phyloP scores from a whole-genome alignment of 495 filamentous ascomycete genomes.

The Xylaria grammica region DNA sequence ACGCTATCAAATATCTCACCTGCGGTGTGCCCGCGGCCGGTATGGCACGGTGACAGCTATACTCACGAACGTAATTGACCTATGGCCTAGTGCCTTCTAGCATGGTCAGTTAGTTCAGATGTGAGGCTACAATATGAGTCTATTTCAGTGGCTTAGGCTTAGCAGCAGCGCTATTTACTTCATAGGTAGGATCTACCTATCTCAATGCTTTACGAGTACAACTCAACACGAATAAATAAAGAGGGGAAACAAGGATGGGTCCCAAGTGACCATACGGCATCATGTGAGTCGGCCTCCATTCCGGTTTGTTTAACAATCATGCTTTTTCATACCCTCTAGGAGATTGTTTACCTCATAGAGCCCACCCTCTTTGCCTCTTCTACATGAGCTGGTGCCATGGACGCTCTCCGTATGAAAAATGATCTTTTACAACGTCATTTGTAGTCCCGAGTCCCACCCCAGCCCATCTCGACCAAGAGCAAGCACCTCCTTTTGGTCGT shows the following conservation, averaged over 20 bases:
- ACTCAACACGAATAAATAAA: constrained; percentile 19
- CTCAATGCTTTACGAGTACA: constrained; percentile 16
- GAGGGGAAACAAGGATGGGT: constrained; percentile 5
- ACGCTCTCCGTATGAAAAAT: constrained; percentile 7
- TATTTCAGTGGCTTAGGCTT: not conserved
- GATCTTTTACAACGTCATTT: constrained; percentile 28
- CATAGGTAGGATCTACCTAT: constrained; percentile 14
- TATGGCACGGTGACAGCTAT: no score
- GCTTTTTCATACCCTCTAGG: constrained; percentile 15
- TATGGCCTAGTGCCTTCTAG: no score
- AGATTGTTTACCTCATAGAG: constrained; percentile 15
- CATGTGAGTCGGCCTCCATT: constrained; percentile 1
- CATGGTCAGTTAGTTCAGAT: no score
- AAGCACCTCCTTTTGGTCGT: constrained; percentile 25
- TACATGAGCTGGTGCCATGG: constrained; percentile 19
- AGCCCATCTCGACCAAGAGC: constrained; percentile 15
- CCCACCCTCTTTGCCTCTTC: constrained; percentile 21
- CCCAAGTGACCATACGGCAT: not conserved
- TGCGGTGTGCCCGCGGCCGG: no score
- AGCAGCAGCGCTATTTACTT: not conserved
- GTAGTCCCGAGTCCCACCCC: constrained; percentile 11
- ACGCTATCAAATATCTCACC: no score
- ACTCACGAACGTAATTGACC: no score
- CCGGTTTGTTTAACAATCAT: constrained; percentile 14
- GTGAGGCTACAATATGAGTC: no score